Conservation (phyloP, 2,329 filamentous ascomycete genomes). For the Trichophyton rubrum region DNA sequence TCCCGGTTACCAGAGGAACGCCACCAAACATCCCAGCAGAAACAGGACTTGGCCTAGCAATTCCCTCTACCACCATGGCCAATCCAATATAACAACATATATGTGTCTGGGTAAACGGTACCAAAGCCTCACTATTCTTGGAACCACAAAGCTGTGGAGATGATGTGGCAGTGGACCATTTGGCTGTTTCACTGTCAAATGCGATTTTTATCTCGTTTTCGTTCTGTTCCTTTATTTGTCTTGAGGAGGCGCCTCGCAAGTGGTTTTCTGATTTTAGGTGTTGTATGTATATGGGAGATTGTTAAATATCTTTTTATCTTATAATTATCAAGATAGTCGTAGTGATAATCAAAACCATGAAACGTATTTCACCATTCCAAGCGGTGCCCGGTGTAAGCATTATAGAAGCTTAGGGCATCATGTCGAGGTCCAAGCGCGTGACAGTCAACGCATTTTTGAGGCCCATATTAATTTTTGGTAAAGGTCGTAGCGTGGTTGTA, state of each 20-base stretch:
- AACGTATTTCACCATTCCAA: no score
- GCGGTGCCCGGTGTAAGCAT: no score
- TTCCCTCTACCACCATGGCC: conserved; percentile 6
- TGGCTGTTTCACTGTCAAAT: background rate
- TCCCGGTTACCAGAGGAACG: background rate
- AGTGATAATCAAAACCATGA: background rate
- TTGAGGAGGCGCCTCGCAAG: background rate
- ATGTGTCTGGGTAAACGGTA: background rate
- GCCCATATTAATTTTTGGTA: no score
- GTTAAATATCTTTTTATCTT: background rate
- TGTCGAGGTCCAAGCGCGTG: no score
- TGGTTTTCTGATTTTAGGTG: background rate
- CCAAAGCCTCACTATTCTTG: background rate
- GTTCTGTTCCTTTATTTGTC: background rate
- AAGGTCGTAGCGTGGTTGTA: no score
- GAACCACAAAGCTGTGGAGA: background rate
- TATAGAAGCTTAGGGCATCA: no score
- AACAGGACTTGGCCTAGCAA: background rate
- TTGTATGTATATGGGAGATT: background rate
- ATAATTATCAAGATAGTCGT: background rate
- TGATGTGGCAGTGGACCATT: background rate
- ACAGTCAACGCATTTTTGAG: no score
- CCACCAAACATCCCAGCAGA: background rate
- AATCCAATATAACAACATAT: background rate
- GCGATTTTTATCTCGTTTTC: background rate